Evolutionary conservation across 2,329 filamentous ascomycete species (phyloP).

Genomic region (Cytospora piceicola): DNA sequence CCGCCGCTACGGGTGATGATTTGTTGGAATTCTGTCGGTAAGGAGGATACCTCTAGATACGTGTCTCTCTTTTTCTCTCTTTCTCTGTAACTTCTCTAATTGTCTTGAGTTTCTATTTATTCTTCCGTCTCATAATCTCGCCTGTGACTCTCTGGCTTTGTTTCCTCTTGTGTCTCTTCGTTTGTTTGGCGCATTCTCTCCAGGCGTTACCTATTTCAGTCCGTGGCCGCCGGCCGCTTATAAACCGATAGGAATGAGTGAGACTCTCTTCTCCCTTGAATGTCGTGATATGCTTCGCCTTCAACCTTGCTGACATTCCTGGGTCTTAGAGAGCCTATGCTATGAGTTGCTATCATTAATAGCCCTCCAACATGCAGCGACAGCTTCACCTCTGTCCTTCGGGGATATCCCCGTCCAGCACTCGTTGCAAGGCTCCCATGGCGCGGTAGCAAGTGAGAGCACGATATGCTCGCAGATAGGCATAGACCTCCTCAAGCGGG

Average conservation of each 20-base stretch:
- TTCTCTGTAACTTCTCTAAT: too few relatives aligned
- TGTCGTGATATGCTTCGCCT: background rate
- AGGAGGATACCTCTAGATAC: too few relatives aligned
- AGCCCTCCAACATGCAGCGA: constrained; percentile 15
- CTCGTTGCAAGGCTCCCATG: constrained; percentile 39
- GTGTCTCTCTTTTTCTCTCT: background rate
- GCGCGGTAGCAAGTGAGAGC: constrained; percentile 73
- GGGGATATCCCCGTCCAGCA: constrained; percentile 15
- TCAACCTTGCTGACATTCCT: background rate
- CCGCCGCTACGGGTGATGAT: background rate
- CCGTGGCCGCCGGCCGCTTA: constrained; percentile 1
- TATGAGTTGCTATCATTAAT: constrained; percentile 13
- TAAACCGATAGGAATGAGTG: constrained; percentile 24
- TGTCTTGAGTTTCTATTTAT: background rate
- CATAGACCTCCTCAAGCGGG: constrained; percentile 59
- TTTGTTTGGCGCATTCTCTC: background rate
- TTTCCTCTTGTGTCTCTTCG: background rate
- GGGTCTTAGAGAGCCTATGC: constrained; percentile 2
- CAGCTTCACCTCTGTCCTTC: constrained; percentile 16
- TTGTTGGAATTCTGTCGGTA: background rate
- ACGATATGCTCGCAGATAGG: constrained; percentile 71
- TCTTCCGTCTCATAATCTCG: background rate
- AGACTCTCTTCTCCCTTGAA: background rate
- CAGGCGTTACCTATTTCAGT: constrained; percentile 11
- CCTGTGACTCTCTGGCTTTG: background rate